phyloP scores from a whole-genome alignment of 495 filamentous ascomycete species.

The Penicillium daleae region DNA sequence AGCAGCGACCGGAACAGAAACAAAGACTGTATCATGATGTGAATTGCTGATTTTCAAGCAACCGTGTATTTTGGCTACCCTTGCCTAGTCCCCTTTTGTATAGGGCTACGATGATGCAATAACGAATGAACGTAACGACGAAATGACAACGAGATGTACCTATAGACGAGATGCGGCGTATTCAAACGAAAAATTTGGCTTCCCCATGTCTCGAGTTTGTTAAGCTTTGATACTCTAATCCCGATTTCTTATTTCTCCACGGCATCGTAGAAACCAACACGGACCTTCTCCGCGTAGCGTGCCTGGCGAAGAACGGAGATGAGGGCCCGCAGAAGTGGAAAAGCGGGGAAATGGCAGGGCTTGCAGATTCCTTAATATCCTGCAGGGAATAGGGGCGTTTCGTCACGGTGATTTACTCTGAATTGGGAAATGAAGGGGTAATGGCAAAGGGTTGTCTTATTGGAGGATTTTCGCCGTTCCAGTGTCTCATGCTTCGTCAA shows the following conservation, averaged over 20 bases:
- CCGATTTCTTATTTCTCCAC: constrained; percentile 21
- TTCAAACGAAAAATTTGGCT: not conserved
- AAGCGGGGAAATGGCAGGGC: constrained; percentile 4
- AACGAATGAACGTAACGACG: constrained; percentile 26
- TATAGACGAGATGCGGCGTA: constrained; percentile 10
- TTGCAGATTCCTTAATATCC: not conserved
- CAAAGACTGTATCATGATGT: constrained; percentile 54
- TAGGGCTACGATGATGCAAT: constrained; percentile 18
- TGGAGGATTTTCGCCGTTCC: not conserved
- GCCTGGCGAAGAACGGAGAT: constrained; percentile 3
- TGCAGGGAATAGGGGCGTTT: not conserved
- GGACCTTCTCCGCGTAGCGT: constrained; percentile 18
- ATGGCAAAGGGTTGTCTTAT: not conserved
- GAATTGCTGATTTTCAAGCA: constrained; percentile 14
- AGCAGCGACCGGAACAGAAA: constrained; percentile 28
- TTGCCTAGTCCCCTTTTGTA: not conserved
- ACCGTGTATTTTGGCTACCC: not conserved
- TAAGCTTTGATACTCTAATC: not conserved
- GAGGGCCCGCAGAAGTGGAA: not conserved
- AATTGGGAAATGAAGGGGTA: constrained; percentile 4
- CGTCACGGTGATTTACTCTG: not conserved
- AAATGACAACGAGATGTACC: constrained; percentile 9
- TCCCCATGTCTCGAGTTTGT: not conserved
- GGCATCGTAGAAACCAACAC: constrained; percentile 23
- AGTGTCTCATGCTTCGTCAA: not conserved